These are phyloP conservation scores for Nepenthes gracilis DNA, from an alignment of 148 eudicot genomes.

Conservation along the genomic window DNA sequence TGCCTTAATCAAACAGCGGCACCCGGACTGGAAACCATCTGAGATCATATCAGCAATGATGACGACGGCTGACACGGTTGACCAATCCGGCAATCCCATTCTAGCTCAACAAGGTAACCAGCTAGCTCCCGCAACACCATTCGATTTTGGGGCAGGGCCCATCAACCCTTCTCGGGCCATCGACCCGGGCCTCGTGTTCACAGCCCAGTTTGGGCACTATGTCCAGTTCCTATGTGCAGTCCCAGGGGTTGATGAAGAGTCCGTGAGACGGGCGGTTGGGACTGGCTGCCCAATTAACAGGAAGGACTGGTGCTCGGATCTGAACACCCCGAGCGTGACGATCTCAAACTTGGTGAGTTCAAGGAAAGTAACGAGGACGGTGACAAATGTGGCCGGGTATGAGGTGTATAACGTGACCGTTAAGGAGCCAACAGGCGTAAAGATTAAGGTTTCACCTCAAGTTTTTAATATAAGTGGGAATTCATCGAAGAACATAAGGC, in stretches of 20 bases:
- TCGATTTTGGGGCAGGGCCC: slow-evolving; percentile 48
- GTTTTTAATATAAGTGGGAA: slow-evolving; percentile 24
- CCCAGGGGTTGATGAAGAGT: slow-evolving; percentile 53
- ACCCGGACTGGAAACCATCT: slow-evolving; percentile 53
- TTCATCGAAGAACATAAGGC: slow-evolving; percentile 23
- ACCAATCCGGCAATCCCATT: slow-evolving; percentile 29
- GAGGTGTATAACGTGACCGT: slow-evolving; percentile 39
- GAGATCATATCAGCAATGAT: slow-evolving; percentile 56
- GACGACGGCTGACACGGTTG: slow-evolving; percentile 44
- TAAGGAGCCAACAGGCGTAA: slow-evolving; percentile 41
- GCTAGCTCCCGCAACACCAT: slow-evolving; percentile 40
- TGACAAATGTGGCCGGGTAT: slow-evolving; percentile 36
- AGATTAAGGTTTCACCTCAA: slow-evolving; percentile 26
- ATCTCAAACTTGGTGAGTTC: slow-evolving; percentile 50
- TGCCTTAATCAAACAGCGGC: slow-evolving; percentile 52
- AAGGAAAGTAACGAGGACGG: slow-evolving; percentile 39
- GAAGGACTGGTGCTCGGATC: slow-evolving; percentile 46
- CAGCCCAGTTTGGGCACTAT: slow-evolving; percentile 30
- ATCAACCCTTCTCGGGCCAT: slow-evolving; percentile 41
- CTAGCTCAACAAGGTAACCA: slow-evolving; percentile 39
- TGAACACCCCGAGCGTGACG: slow-evolving; percentile 44
- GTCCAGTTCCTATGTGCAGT: slow-evolving; percentile 48
- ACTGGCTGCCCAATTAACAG: slow-evolving; percentile 27
- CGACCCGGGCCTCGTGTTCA: slow-evolving; percentile 52
- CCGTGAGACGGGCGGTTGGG: slow-evolving; percentile 44